Percentiles rank a stretch among this genome's conserved stretches.
These are phyloP conservation scores for Leccinum arenicola DNA, from an alignment of 768 basidiomycete species.

Conservation along the genomic window DNA sequence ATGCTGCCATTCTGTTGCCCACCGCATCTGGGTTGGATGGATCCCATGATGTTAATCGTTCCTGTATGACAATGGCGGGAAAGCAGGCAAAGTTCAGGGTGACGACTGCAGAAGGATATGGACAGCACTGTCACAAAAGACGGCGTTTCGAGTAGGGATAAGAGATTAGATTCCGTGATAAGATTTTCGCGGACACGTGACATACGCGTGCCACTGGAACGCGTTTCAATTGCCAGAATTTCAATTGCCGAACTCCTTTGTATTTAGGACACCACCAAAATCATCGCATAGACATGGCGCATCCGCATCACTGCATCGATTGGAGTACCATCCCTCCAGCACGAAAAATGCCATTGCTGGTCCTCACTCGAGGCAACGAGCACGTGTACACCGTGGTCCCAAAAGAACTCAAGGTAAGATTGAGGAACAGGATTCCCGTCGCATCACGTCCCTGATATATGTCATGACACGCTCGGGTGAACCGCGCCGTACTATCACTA, in stretches of 20 bases:
- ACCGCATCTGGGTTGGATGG: neutral
- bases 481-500: neutral
- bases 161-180: neutral
- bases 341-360: conserved; percentile 18
- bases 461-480: neutral
- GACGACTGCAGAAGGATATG: neutral
- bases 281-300: conserved; percentile 13
- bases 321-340: conserved; percentile 22
- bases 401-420: conserved; percentile 13
- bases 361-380: conserved; percentile 16
- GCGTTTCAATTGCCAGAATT: conserved; percentile 2
- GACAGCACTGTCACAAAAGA: neutral
- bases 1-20: too few species aligned
- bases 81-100: conserved; percentile 2
- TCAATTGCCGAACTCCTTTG: neutral
- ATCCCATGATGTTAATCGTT: neutral
- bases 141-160: neutral
- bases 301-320: conserved; percentile 28
- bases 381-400: conserved; percentile 21
- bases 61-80: neutral
- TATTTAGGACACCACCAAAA: neutral
- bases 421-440: neutral
- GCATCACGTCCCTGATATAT: neutral
- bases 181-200: conserved; percentile 10
- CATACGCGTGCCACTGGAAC: neutral